Evolutionary conservation across 495 filamentous ascomycete species (phyloP).

Genomic region (Physcia stellaris): DNA sequence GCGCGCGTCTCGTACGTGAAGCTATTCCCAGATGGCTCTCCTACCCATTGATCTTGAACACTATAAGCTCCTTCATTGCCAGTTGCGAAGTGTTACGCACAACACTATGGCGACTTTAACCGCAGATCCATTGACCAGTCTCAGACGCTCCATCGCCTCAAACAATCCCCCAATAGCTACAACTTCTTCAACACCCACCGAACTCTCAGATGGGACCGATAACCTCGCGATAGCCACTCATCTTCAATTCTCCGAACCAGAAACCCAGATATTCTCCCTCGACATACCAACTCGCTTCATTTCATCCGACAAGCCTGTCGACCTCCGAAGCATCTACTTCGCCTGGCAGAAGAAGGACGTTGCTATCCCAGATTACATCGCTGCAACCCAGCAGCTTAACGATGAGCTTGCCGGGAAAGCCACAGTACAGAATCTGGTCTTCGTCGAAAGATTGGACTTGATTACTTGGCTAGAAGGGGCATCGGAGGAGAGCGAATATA

Average conservation of each 20-base stretch:
- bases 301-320: slow-evolving; percentile 56
- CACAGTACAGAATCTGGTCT: slow-evolving; percentile 68
- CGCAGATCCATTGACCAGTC: slow-evolving; percentile 58
- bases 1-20: no score
- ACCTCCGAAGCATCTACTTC: slow-evolving; percentile 89
- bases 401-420: slow-evolving; percentile 54
- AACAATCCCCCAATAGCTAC: slow-evolving; percentile 53
- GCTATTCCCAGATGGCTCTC: no score
- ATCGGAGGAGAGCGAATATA: slow-evolving; percentile 79
- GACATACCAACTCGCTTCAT: slow-evolving; percentile 72
- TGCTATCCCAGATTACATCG: slow-evolving; percentile 79
- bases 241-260: slow-evolving; percentile 57
- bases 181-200: slow-evolving; percentile 41
- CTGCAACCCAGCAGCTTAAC: slow-evolving; percentile 64
- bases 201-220: slow-evolving; percentile 27
- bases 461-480: slow-evolving; percentile 85
- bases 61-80: no score
- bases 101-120: neutral
- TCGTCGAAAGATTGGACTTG: slow-evolving; percentile 79
- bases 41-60: no score
- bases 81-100: no score
- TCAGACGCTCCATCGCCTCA: slow-evolving; percentile 64
- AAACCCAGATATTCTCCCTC: slow-evolving; percentile 55
- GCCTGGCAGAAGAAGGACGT: slow-evolving; percentile 86
- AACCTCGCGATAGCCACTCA: slow-evolving; percentile 67